A percentile compares a stretch with the other conserved stretches of the same genome.
phyloP scores from a whole-genome alignment of 805 yeast genomes.

The Saccharomyces eubayanus region DNA sequence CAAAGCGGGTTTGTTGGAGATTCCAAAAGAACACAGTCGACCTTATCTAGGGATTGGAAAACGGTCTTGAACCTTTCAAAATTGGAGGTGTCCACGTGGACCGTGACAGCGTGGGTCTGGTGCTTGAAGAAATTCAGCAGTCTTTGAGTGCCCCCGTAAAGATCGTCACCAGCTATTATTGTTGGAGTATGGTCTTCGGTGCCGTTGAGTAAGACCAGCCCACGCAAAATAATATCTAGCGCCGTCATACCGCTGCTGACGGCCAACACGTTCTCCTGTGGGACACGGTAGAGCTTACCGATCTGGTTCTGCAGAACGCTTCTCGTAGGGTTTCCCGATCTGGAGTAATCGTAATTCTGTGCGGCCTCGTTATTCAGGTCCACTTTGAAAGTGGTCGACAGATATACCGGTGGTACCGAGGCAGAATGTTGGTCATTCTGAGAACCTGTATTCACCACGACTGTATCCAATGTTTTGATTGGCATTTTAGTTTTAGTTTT shows the following conservation, averaged over 20 bases:
- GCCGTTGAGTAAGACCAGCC: slow-evolving; percentile 33
- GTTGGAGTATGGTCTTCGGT: slow-evolving; percentile 42
- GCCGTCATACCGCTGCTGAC: slow-evolving; percentile 93
- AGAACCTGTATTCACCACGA: neutral
- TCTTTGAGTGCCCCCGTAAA: slow-evolving; percentile 91
- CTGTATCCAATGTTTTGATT: neutral
- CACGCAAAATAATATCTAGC: slow-evolving; percentile 71
- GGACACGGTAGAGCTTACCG: slow-evolving; percentile 55
- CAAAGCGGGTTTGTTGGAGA: slow-evolving; percentile 91
- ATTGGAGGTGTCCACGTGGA: slow-evolving; percentile 77
- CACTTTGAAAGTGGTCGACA: slow-evolving; percentile 83
- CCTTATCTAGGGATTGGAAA: slow-evolving; percentile 51
- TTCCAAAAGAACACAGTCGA: slow-evolving; percentile 54
- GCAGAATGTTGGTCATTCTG: slow-evolving; percentile 62
- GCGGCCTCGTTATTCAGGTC: slow-evolving; percentile 55
- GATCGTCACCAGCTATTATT: slow-evolving; percentile 88
- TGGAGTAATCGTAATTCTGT: slow-evolving; percentile 69
- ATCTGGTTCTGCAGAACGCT: slow-evolving; percentile 69
- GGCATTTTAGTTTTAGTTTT: neutral
- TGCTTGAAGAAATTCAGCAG: slow-evolving; percentile 62
- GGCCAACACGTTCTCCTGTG: slow-evolving; percentile 68
- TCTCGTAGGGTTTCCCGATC: slow-evolving; percentile 93
- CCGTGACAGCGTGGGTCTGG: slow-evolving; percentile 55
- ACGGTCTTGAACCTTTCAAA: slow-evolving; percentile 50
- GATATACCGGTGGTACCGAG: slow-evolving; percentile 82